Base-by-base conservation (phyloP, 2,329 filamentous ascomycete species). In the Sporothrix inflata region DNA sequence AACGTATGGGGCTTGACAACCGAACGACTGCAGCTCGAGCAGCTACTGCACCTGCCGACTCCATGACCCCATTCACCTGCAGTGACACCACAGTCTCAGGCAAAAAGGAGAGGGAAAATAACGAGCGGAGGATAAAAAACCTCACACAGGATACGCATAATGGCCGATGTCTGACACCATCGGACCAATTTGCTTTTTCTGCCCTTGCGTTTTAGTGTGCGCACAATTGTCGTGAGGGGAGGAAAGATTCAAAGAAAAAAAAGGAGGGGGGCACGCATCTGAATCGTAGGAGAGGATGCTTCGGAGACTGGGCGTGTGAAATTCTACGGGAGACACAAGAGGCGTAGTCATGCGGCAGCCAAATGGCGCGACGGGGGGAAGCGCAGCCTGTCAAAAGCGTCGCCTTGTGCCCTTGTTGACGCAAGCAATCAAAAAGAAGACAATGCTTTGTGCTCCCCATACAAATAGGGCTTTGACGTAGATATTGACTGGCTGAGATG, bases 161-260 rank as follows among this genome's bases (percentile, higher is more conserved):
- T 27, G n/a, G 24, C 61, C 40, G 12, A 66, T 49, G 61, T 47
- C 40, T 66, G 61, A 66, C 42, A 66, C 61, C 40, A 49, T 49
- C 42, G 40, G 40, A 34, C 42, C 24, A 49, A 66, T 34, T 66
- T 49, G 14, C 61, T 49, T 66, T 49, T 66, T 30, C 60, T 42
- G n/a, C 19, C 57, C 34, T 42, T 63, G 38, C n/a, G 11, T 16
- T 42, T 63, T 42, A 63, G 42, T 66, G 16, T 34, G 61, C 24
- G 21, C 14, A 11, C 21, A 49, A 66, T n/a, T 9, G 5, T 30
- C 14, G 61, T n/a, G 8, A 66, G 47, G 21, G 40, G 21, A 42
- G 34, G 57, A 63, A 34, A 24, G 11, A 63, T 16, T 3, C 38
- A 42, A 19, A 24, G 60, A 24, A 63, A 45, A 63, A 60, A 27